These are phyloP conservation scores for Helenozyma rhizophorensis DNA, from an alignment of 805 yeast species.

Conservation along the genomic window DNA sequence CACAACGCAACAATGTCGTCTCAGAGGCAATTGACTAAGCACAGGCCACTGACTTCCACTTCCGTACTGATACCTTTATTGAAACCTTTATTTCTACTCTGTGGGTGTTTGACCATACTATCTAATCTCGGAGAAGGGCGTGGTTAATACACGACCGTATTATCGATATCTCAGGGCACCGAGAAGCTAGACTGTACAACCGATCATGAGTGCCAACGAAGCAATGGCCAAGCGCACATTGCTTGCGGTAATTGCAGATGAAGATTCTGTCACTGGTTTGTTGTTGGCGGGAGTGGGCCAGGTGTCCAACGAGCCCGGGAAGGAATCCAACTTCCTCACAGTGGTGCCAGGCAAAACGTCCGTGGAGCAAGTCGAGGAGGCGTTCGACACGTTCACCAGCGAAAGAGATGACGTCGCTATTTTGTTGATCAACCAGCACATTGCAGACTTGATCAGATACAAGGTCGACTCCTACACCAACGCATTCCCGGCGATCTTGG, in stretches of 20 bases:
- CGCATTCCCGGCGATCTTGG: constrained; percentile 95
- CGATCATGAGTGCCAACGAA: constrained; percentile 26
- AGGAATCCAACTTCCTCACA: constrained; percentile 77
- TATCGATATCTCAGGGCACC: too few species aligned
- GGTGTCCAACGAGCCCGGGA: constrained; percentile 54
- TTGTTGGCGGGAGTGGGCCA: constrained; percentile 94
- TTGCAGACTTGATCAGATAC: constrained; percentile 85
- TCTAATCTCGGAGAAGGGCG: too few species aligned
- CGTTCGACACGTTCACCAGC: constrained; percentile 70
- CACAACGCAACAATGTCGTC: too few species aligned
- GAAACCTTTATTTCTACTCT: too few species aligned
- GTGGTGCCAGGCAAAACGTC: constrained; percentile 73
- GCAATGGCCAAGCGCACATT: constrained; percentile 67
- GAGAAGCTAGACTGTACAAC: too few species aligned
- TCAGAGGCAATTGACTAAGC: too few species aligned
- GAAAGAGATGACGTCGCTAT: constrained; percentile 88
- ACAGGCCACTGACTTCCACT: too few species aligned
- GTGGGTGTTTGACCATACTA: too few species aligned
- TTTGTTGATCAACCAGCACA: constrained; percentile 85
- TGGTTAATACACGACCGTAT: too few species aligned
- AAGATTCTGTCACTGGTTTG: constrained; percentile 95
- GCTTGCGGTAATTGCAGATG: constrained; percentile 95
- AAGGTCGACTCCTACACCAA: constrained; percentile 78
- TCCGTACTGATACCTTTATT: too few species aligned
- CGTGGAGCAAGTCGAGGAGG: constrained; percentile 67